Percentiles rank a stretch among this genome's conserved stretches.
Evolutionary conservation across 345 rosid species (phyloP).

Genomic region (Lagerstroemia speciosa): DNA sequence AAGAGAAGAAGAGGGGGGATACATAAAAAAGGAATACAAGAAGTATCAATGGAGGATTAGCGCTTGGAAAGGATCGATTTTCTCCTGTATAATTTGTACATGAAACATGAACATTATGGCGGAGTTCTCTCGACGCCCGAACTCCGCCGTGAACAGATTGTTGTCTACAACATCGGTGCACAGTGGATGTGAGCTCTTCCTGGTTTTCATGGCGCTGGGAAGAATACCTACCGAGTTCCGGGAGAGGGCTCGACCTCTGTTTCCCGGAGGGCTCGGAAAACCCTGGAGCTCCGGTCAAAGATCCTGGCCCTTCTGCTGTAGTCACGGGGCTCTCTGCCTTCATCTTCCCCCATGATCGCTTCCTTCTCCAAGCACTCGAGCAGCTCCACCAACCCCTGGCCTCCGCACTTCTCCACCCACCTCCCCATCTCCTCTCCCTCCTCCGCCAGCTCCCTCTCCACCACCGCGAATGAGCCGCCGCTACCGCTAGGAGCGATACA

Average conservation of each 20-base stretch:
- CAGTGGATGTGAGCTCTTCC: background rate
- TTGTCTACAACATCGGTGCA: background rate
- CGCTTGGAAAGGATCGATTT: background rate
- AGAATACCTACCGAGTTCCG: background rate
- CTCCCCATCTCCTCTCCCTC: slow-evolving; percentile 29
- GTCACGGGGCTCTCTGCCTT: slow-evolving; percentile 45
- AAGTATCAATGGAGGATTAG: background rate
- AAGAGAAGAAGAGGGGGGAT: too few relatives aligned
- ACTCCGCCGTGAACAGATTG: too few relatives aligned
- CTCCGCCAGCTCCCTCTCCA: slow-evolving; percentile 14
- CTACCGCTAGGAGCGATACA: background rate
- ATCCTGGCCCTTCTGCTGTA: slow-evolving; percentile 75
- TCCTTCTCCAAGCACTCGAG: slow-evolving; percentile 70
- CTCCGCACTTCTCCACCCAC: slow-evolving; percentile 33
- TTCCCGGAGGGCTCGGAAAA: slow-evolving; percentile 54
- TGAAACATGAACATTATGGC: too few relatives aligned
- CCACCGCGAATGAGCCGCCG: slow-evolving; percentile 14
- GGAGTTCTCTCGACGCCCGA: too few relatives aligned
- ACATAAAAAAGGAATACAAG: too few relatives aligned
- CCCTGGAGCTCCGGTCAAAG: slow-evolving; percentile 56
- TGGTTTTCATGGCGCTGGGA: background rate
- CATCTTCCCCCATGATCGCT: slow-evolving; percentile 84
- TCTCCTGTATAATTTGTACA: background rate
- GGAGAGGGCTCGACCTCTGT: slow-evolving; percentile 7
- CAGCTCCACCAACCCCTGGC: slow-evolving; percentile 41